phyloP scores from a whole-genome alignment of 768 basidiomycete genomes.

The Pisolithus albus region DNA sequence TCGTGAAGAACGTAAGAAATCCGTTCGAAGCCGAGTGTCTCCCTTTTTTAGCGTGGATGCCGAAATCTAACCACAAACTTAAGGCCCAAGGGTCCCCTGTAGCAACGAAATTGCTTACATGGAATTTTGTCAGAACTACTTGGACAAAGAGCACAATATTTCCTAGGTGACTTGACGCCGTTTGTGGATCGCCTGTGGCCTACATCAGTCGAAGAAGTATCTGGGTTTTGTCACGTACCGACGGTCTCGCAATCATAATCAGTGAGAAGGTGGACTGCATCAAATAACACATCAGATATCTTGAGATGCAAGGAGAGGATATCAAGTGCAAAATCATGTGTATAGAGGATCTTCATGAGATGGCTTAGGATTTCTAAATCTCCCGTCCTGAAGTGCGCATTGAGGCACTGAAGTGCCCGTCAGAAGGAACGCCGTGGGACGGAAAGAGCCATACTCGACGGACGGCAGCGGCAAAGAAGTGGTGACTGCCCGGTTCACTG shows the following conservation, averaged over 20 bases:
- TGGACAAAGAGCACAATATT: constrained; percentile 75
- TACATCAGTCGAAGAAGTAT: background rate
- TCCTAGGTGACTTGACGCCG: constrained; percentile 70
- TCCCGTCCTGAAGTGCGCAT: constrained; percentile 39
- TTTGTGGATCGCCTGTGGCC: constrained; percentile 70
- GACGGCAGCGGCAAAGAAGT: constrained; percentile 48
- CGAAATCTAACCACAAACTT: constrained; percentile 39
- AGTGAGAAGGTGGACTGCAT: constrained; percentile 55
- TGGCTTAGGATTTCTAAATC: constrained; percentile 68
- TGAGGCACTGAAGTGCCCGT: constrained; percentile 46
- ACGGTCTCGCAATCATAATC: constrained; percentile 77
- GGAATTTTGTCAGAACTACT: constrained; percentile 55
- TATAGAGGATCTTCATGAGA: constrained; percentile 60
- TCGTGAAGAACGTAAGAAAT: constrained; percentile 45
- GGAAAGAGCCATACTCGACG: constrained; percentile 41
- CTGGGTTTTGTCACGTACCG: constrained; percentile 39
- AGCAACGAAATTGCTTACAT: constrained; percentile 35
- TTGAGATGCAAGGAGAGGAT: constrained; percentile 61
- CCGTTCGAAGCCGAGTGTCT: constrained; percentile 39
- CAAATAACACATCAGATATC: constrained; percentile 57
- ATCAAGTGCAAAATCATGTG: constrained; percentile 54
- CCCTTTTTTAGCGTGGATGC: constrained; percentile 41
- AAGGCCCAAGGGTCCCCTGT: background rate
- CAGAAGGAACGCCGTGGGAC: background rate
- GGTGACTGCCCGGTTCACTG: constrained; percentile 52